Evolutionary conservation across 2,329 filamentous ascomycete genomes (phyloP).

Genomic region (Colletotrichum sp.): DNA sequence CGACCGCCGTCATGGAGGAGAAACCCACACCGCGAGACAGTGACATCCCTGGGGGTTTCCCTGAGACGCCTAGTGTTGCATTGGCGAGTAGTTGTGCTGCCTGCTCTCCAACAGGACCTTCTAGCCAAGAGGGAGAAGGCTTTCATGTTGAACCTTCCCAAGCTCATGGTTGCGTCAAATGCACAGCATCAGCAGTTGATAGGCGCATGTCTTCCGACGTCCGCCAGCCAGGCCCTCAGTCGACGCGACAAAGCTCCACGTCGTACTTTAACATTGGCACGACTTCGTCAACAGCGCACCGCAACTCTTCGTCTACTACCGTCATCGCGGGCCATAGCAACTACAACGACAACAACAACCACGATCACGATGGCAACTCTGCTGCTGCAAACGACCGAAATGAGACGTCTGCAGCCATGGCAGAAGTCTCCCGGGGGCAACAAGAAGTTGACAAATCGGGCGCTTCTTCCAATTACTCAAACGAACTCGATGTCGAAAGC

Average conservation of each 20-base stretch:
- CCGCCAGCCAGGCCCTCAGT: background rate
- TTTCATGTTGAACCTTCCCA: background rate
- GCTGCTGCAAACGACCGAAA: background rate
- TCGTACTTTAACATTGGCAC: background rate
- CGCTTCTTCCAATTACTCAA: background rate
- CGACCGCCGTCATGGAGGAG: slow-evolving; percentile 27
- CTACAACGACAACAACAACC: background rate
- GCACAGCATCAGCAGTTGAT: background rate
- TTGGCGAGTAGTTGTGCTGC: slow-evolving; percentile 16
- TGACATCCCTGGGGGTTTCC: slow-evolving; percentile 36
- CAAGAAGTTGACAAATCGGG: background rate
- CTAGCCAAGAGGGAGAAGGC: background rate
- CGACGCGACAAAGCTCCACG: background rate
- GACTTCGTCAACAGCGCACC: background rate
- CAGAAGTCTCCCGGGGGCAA: background rate
- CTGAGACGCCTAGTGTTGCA: slow-evolving; percentile 29
- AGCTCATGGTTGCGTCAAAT: background rate
- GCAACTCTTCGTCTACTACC: slow-evolving; percentile 2
- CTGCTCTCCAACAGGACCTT: background rate
- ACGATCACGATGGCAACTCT: background rate
- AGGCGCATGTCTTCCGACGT: background rate
- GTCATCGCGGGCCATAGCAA: background rate
- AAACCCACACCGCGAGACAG: slow-evolving; percentile 31
- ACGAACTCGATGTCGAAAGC: background rate
- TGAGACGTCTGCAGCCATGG: background rate